Evolutionary conservation across 2,329 filamentous ascomycete genomes (phyloP).

Genomic region (Trichophyton schoenleinii): DNA sequence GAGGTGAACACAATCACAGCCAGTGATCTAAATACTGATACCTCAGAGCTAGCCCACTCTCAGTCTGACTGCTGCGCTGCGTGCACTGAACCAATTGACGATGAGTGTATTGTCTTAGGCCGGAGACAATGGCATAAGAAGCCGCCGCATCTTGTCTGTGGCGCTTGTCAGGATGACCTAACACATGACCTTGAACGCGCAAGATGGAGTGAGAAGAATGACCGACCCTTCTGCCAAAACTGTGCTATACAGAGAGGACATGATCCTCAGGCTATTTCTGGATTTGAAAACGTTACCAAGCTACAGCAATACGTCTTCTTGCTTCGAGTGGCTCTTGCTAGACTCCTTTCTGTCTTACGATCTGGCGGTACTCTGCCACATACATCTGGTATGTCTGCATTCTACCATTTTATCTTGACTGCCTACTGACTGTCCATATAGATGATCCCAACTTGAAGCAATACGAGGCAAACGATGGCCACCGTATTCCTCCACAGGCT

Average conservation of each 20-base stretch:
- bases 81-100: conserved; percentile 82
- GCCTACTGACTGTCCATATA: conserved; percentile 18
- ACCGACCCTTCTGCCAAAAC: conserved; percentile 56
- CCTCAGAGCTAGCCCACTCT: conserved; percentile 56
- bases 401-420: not conserved
- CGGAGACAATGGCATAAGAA: conserved; percentile 72
- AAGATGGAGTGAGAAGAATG: conserved; percentile 54
- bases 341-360: conserved; percentile 74
- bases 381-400: conserved; percentile 43
- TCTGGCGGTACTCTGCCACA: conserved; percentile 69
- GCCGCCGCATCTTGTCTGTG: conserved; percentile 53
- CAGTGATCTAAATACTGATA: conserved; percentile 52
- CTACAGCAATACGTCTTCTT: conserved; percentile 91
- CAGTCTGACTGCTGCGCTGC: conserved; percentile 72
- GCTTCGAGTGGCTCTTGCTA: conserved; percentile 76
- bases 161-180: conserved; percentile 61
- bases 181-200: conserved; percentile 57
- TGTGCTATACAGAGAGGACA: conserved; percentile 45
- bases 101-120: conserved; percentile 69
- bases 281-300: conserved; percentile 66
- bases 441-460: conserved; percentile 58
- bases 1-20: conserved; percentile 56
- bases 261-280: conserved; percentile 44
- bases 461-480: conserved; percentile 55
- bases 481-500: conserved; percentile 39